These are phyloP conservation scores for Sarcomyxa edulis DNA, from an alignment of 768 basidiomycete species.

Conservation along the genomic window DNA sequence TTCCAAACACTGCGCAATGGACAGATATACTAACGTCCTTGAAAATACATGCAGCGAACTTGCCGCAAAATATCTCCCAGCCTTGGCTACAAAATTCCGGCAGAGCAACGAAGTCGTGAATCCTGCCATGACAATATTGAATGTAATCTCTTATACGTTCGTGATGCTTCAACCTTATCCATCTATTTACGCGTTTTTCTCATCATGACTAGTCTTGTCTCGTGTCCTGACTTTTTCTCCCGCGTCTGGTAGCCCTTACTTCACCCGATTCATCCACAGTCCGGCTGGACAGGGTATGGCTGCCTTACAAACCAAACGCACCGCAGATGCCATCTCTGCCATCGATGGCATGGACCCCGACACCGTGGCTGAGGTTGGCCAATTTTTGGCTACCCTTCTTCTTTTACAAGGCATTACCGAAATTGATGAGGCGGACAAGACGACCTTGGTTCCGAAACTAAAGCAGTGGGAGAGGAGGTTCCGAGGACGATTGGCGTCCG, in stretches of 20 bases:
- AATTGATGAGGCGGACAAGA: conserved; percentile 25
- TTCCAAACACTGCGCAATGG: too few species aligned
- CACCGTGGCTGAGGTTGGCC: conserved; percentile 27
- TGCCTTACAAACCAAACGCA: conserved; percentile 30
- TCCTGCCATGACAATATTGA: conserved; percentile 23
- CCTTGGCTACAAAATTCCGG: conserved; percentile 24
- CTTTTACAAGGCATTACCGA: conserved; percentile 28
- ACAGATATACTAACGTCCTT: too few species aligned
- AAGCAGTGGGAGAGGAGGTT: conserved; percentile 24
- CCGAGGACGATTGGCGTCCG: conserved; percentile 22
- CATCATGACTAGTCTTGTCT: not conserved
- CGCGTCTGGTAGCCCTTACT: conserved; percentile 30
- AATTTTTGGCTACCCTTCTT: conserved; percentile 35
- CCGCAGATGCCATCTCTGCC: conserved; percentile 16
- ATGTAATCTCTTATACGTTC: conserved; percentile 28
- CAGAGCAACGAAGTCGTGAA: conserved; percentile 16
- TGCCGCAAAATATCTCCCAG: conserved; percentile 33
- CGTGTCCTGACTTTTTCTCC: not conserved
- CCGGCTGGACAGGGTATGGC: conserved; percentile 25
- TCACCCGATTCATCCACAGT: conserved; percentile 29
- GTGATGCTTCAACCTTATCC: conserved; percentile 1
- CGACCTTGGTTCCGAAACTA: conserved; percentile 27
- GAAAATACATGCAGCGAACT: too few species aligned
- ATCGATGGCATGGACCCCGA: conserved; percentile 17
- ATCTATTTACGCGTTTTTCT: not conserved